phyloP scores from a whole-genome alignment of 805 yeast genomes.

The Priceomyces carsonii region DNA sequence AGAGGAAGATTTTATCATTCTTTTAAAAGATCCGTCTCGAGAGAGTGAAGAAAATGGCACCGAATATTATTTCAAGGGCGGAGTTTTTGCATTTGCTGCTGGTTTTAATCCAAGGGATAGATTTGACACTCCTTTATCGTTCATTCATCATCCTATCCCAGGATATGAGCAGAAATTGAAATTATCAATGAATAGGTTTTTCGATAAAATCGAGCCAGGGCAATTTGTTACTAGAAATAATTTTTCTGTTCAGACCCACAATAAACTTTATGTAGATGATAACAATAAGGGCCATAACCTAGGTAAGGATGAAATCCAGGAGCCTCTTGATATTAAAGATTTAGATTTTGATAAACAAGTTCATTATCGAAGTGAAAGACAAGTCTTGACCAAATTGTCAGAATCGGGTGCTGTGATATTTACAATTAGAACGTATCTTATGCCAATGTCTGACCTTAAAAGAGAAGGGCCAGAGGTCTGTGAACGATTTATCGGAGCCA shows the following conservation, averaged over 20 bases:
- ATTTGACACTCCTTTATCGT: conserved; percentile 37
- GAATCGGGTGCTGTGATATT: conserved; percentile 38
- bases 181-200: conserved; percentile 42
- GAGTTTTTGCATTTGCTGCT: conserved; percentile 47
- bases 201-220: conserved; percentile 34
- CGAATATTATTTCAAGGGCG: conserved; percentile 45
- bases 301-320: conserved; percentile 24
- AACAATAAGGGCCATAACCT: conserved; percentile 40
- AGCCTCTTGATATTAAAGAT: conserved; percentile 25
- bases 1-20: conserved; percentile 43
- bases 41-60: conserved; percentile 28
- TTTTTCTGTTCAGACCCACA: conserved; percentile 42
- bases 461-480: conserved; percentile 36
- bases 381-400: conserved; percentile 40
- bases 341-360: conserved; percentile 40
- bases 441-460: conserved; percentile 34
- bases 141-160: conserved; percentile 44
- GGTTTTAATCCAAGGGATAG: conserved; percentile 42
- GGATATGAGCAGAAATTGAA: conserved; percentile 41
- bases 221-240: conserved; percentile 41
- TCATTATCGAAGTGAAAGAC: conserved; percentile 46
- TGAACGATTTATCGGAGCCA: conserved; percentile 60
- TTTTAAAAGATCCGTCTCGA: conserved; percentile 33
- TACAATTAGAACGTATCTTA: conserved; percentile 41
- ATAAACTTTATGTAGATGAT: conserved; percentile 37